Conservation (phyloP, 139 green algal species). For the Mesotaenium endlicherianum region DNA sequence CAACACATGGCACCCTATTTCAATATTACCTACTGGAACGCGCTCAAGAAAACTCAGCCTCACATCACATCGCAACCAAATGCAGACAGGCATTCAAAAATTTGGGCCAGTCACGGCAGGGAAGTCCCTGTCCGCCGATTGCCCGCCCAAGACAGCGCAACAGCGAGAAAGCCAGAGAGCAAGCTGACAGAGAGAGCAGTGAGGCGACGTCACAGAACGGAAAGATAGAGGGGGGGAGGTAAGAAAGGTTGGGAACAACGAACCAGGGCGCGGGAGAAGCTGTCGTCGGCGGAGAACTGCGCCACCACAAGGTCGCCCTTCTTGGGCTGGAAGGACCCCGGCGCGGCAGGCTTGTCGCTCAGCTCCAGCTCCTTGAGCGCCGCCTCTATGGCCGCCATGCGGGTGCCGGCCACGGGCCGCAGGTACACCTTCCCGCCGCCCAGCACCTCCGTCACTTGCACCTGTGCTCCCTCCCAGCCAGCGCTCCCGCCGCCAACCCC, state of each 20-base stretch:
- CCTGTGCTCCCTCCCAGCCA: slow-evolving; percentile 46
- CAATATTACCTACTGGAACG: too few relatives aligned
- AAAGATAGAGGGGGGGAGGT: too few relatives aligned
- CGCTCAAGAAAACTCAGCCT: too few relatives aligned
- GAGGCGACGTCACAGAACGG: too few relatives aligned
- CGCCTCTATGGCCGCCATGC: slow-evolving; percentile 19
- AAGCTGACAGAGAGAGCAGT: too few relatives aligned
- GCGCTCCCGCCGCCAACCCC: slow-evolving; percentile 25
- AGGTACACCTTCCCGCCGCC: slow-evolving; percentile 75
- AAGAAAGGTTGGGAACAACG: background rate
- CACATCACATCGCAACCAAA: too few relatives aligned
- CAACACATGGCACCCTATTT: too few relatives aligned
- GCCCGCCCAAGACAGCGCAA: too few relatives aligned
- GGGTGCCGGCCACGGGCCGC: background rate
- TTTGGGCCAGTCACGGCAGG: too few relatives aligned
- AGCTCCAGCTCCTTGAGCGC: slow-evolving; percentile 36
- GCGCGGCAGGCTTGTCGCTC: slow-evolving; percentile 8
- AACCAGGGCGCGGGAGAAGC: slow-evolving; percentile 37
- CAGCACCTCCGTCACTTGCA: slow-evolving; percentile 83
- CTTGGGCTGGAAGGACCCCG: slow-evolving; percentile 35
- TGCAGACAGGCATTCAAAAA: too few relatives aligned
- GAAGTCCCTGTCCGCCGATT: too few relatives aligned
- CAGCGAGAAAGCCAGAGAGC: too few relatives aligned
- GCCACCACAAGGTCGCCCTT: slow-evolving; percentile 41
- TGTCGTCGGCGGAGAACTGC: slow-evolving; percentile 47